Evolutionary conservation across 1,284 basidiomycete genomes (phyloP).

Genomic region (Ceratobasidium sp.): DNA sequence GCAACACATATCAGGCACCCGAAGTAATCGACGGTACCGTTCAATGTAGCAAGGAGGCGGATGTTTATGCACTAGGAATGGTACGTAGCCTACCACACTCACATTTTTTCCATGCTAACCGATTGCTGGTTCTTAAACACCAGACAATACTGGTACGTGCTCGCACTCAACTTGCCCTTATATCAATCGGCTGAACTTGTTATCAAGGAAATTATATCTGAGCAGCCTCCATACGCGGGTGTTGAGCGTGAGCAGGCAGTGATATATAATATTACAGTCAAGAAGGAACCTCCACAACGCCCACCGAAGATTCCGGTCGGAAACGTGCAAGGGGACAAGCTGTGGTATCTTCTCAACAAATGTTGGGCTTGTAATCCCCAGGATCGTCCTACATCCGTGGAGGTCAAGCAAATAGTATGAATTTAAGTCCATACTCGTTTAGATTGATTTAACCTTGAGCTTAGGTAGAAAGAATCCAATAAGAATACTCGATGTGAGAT

Average conservation of each 20-base stretch:
- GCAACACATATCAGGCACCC: conserved; percentile 10
- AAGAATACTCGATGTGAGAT: no score
- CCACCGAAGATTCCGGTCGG: background rate
- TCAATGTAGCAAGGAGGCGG: background rate
- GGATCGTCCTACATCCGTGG: background rate
- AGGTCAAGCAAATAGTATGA: background rate
- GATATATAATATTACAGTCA: background rate
- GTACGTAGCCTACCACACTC: background rate
- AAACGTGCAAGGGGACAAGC: background rate
- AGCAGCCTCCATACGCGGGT: background rate
- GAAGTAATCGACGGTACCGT: conserved; percentile 9
- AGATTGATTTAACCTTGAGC: no score
- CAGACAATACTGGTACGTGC: conserved; percentile 7
- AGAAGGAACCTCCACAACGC: background rate
- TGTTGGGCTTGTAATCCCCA: conserved; percentile 14
- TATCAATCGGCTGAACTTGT: no score
- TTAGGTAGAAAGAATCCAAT: no score
- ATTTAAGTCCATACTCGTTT: no score
- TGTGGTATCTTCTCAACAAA: conserved; percentile 1
- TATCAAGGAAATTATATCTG: conserved; percentile 3
- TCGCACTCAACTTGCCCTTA: no score
- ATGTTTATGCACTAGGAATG: conserved; percentile 33
- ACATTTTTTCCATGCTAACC: no score
- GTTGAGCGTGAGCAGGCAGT: background rate
- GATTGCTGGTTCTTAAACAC: no score